Evolutionary conservation across 2,329 filamentous ascomycete genomes (phyloP), one percentile per base, ranked within the genome.

Genomic region (Colletotrichum scovillei): DNA sequence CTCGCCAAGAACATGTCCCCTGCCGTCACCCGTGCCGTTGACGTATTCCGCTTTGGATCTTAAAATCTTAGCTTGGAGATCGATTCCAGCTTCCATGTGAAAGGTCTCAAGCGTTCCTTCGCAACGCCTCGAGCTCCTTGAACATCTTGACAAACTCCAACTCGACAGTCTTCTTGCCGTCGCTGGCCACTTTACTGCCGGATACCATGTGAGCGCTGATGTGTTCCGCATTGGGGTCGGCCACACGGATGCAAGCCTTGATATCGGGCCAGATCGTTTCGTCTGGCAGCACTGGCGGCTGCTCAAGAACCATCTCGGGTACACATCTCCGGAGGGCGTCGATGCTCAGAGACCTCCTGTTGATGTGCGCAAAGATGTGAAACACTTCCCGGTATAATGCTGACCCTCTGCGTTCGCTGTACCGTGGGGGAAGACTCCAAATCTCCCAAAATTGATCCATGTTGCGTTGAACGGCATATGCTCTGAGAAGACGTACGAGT

Each of bases 391-490:
- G 80, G 78, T 94, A 94, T 75, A 92, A 84, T 19, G 79, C 78
- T n/a, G 83, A 77, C 0, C 88, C 86, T 24, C 92, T 88, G 1
- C 84, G 76, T 9, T 80, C 78, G 52, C 85, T 81, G 76, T 87
- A 86, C 53, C 87, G 84, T 16, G 91, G 82, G 4, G 89, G 86
- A 69, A 86, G 84, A 67, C 87, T 86, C 86, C 92, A 94, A 11
- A 86, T 78, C 24, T 89, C 84, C 91, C 90, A 93, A 77, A 93
- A 90, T 6, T 84, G 82, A 19, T 86, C 79, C 86, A 90, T 92
- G 75, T 90, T 82, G 22, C 79, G 77, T 72, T 84, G 84, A 24
- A 76, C 75, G 5, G 88, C 84, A 74, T 90, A 88, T 1, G 84
- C 82, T 3, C 80, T 76, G 81, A 90, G 81, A 46, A 90, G 80